These are phyloP conservation scores for Tremellales sp. DNA, from an alignment of 1,284 basidiomycete species.

Conservation along the genomic window DNA sequence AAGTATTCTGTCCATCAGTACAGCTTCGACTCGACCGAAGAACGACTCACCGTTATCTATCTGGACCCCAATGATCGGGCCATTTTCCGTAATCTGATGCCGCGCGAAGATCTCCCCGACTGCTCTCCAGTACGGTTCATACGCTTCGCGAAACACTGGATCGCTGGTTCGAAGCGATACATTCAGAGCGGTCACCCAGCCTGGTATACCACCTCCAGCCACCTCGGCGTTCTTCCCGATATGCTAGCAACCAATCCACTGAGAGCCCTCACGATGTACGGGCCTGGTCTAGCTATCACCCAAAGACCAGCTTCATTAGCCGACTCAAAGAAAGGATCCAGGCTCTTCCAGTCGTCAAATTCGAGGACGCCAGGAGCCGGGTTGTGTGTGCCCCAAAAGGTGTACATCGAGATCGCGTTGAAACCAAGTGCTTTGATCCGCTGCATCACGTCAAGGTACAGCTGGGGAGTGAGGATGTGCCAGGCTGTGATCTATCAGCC, in stretches of 20 bases:
- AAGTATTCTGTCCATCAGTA: constrained; percentile 5
- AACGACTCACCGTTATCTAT: constrained; percentile 10
- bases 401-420: constrained; percentile 10
- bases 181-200: constrained; percentile 8
- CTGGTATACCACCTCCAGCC: constrained; percentile 10
- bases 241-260: background rate
- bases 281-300: constrained; percentile 10
- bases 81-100: constrained; percentile 4
- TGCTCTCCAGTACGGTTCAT: constrained; percentile 9
- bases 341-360: constrained; percentile 2
- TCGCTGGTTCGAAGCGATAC: background rate
- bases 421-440: constrained; percentile 12
- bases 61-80: constrained; percentile 10
- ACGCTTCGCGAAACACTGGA: constrained; percentile 3
- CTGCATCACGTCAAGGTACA: constrained; percentile 9
- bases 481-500: constrained; percentile 3
- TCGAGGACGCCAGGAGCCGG: constrained; percentile 5
- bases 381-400: constrained; percentile 8
- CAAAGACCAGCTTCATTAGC: constrained; percentile 7
- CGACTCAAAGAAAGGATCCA: constrained; percentile 7
- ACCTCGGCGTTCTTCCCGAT: constrained; percentile 3
- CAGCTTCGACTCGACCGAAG: background rate
- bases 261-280: constrained; percentile 7
- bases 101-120: constrained; percentile 5
- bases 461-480: constrained; percentile 3